These are phyloP conservation scores for Paramecium sexaurelia DNA, from an alignment of 73 alveolate genomes.

Conservation along the genomic window DNA sequence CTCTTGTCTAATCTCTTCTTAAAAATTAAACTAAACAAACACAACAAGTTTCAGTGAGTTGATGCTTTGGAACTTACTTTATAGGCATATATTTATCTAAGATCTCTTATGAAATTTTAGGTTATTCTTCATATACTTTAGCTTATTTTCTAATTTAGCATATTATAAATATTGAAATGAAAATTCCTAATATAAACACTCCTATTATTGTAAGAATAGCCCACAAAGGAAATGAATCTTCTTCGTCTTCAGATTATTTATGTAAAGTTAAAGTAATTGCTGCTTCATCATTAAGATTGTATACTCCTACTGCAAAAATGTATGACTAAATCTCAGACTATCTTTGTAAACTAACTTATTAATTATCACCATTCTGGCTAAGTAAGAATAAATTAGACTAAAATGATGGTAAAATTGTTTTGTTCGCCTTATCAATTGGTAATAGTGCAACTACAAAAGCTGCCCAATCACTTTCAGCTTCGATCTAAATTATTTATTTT, in stretches of 20 bases:
- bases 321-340: neutral
- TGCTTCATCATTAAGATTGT: neutral
- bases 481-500: neutral
- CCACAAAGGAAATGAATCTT: neutral
- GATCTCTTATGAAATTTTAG: neutral
- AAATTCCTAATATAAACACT: neutral
- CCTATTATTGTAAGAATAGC: neutral
- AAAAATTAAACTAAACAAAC: neutral
- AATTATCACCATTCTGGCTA: neutral
- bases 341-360: neutral
- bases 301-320: neutral
- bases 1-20: neutral
- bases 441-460: neutral
- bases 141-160: neutral
- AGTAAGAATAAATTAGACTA: neutral
- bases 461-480: slow-evolving; percentile 14
- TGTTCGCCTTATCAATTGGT: neutral
- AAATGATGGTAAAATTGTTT: neutral
- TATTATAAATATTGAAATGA: neutral
- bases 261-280: neutral
- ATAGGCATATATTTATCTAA: slow-evolving; percentile 3
- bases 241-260: neutral
- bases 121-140: neutral
- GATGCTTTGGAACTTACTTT: neutral
- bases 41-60: neutral